Percentiles rank a stretch among this genome's conserved stretches.
Evolutionary conservation across 202 grass and related monocot species (phyloP).

Genomic region (Musa balbisiana): DNA sequence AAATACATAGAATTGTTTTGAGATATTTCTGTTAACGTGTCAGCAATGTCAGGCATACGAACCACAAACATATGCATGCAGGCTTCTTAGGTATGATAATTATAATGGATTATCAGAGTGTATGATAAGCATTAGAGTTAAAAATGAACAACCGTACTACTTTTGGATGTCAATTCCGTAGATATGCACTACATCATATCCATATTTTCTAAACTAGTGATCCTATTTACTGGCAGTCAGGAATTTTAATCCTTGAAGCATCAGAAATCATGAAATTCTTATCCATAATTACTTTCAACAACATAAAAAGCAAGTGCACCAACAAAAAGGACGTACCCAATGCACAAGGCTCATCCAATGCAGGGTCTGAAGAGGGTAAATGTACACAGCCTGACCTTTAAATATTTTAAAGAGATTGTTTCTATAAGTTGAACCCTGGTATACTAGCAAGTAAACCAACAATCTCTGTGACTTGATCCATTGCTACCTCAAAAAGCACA

Average conservation of each 20-base stretch:
- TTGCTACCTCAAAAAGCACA: too few species aligned
- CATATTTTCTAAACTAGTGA: not conserved
- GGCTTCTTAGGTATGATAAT: not conserved
- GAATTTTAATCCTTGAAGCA: not conserved
- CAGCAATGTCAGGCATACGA: not conserved
- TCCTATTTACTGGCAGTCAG: not conserved
- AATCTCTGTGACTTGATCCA: not conserved
- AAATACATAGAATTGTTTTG: not conserved
- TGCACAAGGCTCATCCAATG: too few species aligned
- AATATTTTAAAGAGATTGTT: too few species aligned
- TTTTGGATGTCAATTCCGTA: not conserved
- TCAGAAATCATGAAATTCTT: not conserved
- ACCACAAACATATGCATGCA: not conserved
- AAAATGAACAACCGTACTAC: not conserved
- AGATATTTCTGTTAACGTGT: not conserved
- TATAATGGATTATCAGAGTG: not conserved
- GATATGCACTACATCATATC: not conserved
- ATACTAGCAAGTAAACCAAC: not conserved
- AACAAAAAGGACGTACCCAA: too few species aligned
- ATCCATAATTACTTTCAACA: not conserved
- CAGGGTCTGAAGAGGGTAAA: too few species aligned
- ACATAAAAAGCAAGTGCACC: not conserved
- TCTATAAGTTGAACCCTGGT: too few species aligned
- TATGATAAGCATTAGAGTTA: not conserved
- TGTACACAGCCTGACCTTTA: too few species aligned